Evolutionary conservation across 139 green algal genomes (phyloP).

Genomic region (Micractinium conductrix): DNA sequence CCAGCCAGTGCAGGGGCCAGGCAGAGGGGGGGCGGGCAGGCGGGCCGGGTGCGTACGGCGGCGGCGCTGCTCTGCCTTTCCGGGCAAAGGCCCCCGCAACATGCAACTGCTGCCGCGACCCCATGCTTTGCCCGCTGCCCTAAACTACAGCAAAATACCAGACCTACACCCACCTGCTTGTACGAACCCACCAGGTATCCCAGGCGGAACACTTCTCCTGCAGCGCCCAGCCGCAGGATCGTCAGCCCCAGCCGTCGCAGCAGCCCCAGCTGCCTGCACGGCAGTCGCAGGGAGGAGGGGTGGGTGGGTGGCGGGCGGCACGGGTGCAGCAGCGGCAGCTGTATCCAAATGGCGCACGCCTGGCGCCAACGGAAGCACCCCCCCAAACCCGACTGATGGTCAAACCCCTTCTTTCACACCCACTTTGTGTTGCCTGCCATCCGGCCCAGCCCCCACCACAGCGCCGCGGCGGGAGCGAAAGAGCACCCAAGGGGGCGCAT

Average conservation of each 20-base stretch:
- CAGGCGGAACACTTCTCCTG: constrained; percentile 1
- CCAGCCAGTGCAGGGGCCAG: neutral
- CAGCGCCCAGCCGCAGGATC: constrained; percentile 8
- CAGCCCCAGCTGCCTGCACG: neutral
- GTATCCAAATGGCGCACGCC: too few species aligned
- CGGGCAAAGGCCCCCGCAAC: neutral
- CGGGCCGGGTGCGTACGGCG: neutral
- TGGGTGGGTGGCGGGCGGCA: too few species aligned
- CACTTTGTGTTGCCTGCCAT: neutral
- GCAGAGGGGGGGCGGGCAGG: too few species aligned
- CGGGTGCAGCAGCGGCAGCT: too few species aligned
- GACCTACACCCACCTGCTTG: neutral
- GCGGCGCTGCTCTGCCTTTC: too few species aligned
- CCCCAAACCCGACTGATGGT: too few species aligned
- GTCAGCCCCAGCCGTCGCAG: neutral
- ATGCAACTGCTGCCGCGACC: neutral
- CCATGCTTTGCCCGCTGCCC: too few species aligned
- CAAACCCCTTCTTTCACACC: too few species aligned
- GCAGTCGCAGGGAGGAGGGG: too few species aligned
- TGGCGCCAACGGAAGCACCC: too few species aligned
- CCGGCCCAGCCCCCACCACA: neutral
- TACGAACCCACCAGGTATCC: constrained; percentile 33
- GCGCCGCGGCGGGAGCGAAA: neutral
- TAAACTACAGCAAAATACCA: neutral
- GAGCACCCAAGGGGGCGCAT: neutral